A percentile compares a stretch with the other conserved stretches of the same genome.
phyloP scores from a whole-genome alignment of 768 basidiomycete genomes.

The Psilocybe sp. region DNA sequence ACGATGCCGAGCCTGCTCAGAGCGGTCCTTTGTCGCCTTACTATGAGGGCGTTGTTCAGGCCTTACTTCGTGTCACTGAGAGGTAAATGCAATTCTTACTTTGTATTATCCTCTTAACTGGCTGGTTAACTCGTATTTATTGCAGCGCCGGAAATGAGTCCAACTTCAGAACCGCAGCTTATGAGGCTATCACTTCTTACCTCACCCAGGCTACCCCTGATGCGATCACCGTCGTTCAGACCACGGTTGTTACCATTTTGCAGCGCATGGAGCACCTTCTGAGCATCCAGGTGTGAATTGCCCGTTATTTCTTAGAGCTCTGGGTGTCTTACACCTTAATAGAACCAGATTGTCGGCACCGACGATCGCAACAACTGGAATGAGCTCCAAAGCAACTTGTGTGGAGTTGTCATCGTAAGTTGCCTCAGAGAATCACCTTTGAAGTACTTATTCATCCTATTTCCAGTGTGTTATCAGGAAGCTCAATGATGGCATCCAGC shows the following conservation, averaged over 20 bases:
- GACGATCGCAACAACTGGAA: conserved; percentile 99
- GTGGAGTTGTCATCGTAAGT: conserved; percentile 83
- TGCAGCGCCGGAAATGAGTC: conserved; percentile 78
- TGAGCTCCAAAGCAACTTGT: conserved; percentile 94
- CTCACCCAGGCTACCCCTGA: conserved; percentile 79
- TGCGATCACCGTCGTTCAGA: conserved; percentile 77
- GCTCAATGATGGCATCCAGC: conserved; percentile 77
- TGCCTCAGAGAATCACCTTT: neutral
- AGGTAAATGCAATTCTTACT: conserved; percentile 47
- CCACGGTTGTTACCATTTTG: conserved; percentile 79
- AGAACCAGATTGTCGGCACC: conserved; percentile 91
- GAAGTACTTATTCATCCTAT: conserved; percentile 3
- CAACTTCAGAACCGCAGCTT: conserved; percentile 92
- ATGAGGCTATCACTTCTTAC: conserved; percentile 91
- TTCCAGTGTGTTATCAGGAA: conserved; percentile 80
- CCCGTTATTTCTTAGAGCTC: neutral
- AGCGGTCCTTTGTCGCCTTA: conserved; percentile 80
- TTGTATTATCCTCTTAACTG: neutral
- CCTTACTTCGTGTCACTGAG: conserved; percentile 84
- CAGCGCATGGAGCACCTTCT: conserved; percentile 88
- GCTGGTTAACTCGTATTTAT: neutral
- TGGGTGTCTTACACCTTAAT: conserved; percentile 1
- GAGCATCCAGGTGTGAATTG: conserved; percentile 65
- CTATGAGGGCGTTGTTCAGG: conserved; percentile 82
- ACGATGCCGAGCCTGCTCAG: conserved; percentile 50